Evolutionary conservation across 805 yeast genomes (phyloP), one percentile per base, ranked within the genome.

Genomic region (Pichia insulana): DNA sequence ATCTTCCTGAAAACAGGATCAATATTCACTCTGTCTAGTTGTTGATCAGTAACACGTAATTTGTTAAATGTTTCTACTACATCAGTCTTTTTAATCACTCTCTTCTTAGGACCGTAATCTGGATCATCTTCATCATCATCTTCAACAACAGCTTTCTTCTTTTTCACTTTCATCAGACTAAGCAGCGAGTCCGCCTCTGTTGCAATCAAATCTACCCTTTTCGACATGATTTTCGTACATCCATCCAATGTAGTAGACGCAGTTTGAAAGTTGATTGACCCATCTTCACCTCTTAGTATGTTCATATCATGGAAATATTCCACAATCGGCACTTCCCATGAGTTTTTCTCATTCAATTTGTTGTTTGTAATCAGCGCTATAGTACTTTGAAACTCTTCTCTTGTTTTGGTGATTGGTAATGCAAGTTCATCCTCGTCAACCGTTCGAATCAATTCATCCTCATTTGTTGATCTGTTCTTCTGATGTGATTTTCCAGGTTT

Each of bases 1-100:
- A 86, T 82, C 53, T 79, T 80, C 50, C 80, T 81, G 59, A 83
- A 83, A 25, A 83, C 64, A 0, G 90, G 90, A 59, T 83, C 90
- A 30, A 81, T 78, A 28, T 37, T 34, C 8, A 20, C 31, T 32
- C 34, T 30, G 25, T 39, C 39, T 12, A 35, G 6, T 12, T 43
- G 46, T 9, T 28, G 34, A 19, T 43, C 46, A 15, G 35, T 26
- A 1, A 31, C 12, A 36, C 38, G 40, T 28, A 47, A 28, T 15
- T 30, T 34, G 7, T 17, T 25, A 6, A 34, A 16, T 9, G 30
- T 18, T 5, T 26, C 33, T 15, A 39, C 45, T 10, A 22, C 33
- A 9, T 39, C 43, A 2, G 30, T 71, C 2, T 30, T 30, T 25
- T 30, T 34, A 18, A 34, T 22, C 73, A 54, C 0, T 79, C 46